Evolutionary conservation across 352 stramenopile species (phyloP), one percentile per base, ranked within the genome.

Genomic region (Phytopythium boreale): DNA sequence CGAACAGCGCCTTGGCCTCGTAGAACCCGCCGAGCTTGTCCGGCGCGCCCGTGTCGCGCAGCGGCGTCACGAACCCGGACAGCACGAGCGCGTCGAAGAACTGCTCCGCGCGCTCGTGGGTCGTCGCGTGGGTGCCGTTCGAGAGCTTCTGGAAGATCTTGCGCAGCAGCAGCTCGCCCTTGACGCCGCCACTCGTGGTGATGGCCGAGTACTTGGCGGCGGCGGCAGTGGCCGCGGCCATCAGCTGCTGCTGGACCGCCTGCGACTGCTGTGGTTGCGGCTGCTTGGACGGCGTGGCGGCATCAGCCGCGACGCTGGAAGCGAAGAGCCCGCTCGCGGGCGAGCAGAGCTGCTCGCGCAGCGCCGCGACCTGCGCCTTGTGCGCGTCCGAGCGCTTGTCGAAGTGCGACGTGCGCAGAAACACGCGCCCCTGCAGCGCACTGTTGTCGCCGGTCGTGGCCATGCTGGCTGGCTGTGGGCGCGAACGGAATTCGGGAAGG

Each of bases 1-100:
- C 44, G 44, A 56, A 56, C 43, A 63, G n/a, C 39, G 37, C 26
- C 44, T 63, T 63, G 29, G 44, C 27, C 24, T 63, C 34, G 43
- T 63, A 53, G 57, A 63, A 47, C 2, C 47, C 44, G 19, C 51
- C 20, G 43, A 63, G 37, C 57, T 31, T 24, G 39, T 22, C 26
- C 31, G 51, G 26, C 19, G 26, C 57, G 27, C 41, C 41, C 9
- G 5, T 29, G n/a, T 63, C 57, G 17, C 47, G 57, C 57, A 56
- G 20, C 9, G 57, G 57, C 22, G 57, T 63, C 22, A 63, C 27
- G 34, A 63, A 63, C 2, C 57, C 57, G 31, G 44, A 56, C 24
- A 62, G 39, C 43, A 62, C 57, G 41, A 62, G 57, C 43, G 57
- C 57, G 53, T 59, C 53, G 31, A 59, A 59, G 31, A 59, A 59